Evolutionary conservation across 257 asterid species (phyloP).

Genomic region (Anisodus acutangulus): DNA sequence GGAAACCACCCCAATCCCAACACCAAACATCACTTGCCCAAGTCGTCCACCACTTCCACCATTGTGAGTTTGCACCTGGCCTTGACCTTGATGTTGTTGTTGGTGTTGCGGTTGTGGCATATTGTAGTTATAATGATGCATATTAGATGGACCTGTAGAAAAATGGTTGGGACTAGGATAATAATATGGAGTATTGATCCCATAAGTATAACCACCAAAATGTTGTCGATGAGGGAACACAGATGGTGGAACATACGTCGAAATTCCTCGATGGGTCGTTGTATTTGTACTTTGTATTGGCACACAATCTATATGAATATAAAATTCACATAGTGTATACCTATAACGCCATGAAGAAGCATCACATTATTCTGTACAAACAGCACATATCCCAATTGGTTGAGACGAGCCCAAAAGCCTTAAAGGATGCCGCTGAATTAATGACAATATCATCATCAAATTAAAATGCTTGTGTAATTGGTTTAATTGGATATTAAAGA

Average conservation of each 20-base stretch:
- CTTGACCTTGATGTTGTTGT: background rate
- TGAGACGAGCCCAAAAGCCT: slow-evolving; percentile 14
- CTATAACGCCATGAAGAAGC: slow-evolving; percentile 38
- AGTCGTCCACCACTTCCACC: background rate
- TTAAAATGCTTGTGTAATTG: background rate
- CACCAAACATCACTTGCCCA: slow-evolving; percentile 27
- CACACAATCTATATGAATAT: slow-evolving; percentile 38
- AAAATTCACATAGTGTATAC: slow-evolving; percentile 28
- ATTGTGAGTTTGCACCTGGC: background rate
- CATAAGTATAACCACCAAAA: background rate
- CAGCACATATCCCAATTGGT: background rate
- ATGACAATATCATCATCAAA: background rate
- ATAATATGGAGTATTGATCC: no score
- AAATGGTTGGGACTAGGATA: background rate
- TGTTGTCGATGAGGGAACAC: background rate
- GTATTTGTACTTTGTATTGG: background rate
- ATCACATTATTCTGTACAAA: slow-evolving; percentile 6
- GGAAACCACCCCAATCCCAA: slow-evolving; percentile 28
- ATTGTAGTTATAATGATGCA: background rate
- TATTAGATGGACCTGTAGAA: slow-evolving; percentile 19
- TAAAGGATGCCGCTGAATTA: slow-evolving; percentile 26
- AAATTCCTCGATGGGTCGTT: background rate
- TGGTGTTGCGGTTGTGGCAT: background rate
- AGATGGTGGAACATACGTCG: background rate
- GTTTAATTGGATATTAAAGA: background rate